Conservation (phyloP, 1,284 basidiomycete species). For the Phylloporus sp. region DNA sequence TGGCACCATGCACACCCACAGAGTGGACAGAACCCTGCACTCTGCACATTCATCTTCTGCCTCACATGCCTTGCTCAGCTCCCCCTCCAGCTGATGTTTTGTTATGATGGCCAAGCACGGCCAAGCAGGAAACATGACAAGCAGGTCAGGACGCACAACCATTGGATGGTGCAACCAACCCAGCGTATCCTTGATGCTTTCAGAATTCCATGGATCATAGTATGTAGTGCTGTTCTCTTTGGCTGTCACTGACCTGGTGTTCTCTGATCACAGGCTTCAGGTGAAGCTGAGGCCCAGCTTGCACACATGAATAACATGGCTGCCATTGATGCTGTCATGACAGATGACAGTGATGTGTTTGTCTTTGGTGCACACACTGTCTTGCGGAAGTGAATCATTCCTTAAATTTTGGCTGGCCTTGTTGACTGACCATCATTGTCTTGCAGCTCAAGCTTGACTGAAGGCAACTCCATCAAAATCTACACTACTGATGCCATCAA, state of each 20-base stretch:
- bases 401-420: not conserved
- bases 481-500: not conserved
- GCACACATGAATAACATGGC: not conserved
- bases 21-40: not conserved
- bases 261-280: not conserved
- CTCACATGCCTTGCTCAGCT: not conserved
- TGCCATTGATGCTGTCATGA: not conserved
- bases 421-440: not conserved
- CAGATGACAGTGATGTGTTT: constrained; percentile 1
- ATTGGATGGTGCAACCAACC: not conserved
- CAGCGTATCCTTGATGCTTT: not conserved
- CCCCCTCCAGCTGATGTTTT: not conserved
- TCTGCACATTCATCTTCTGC: not conserved
- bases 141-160: not conserved
- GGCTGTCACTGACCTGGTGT: not conserved
- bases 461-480: not conserved
- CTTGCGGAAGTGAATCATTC: not conserved
- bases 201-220: not conserved
- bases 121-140: not conserved
- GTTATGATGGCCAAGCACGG: not conserved
- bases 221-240: not conserved
- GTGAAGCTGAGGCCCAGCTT: not conserved
- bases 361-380: not conserved
- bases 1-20: not conserved
- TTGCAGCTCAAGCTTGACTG: not conserved